Conservation (phyloP, 129 eudicot species). For the Artemisia argyi region DNA sequence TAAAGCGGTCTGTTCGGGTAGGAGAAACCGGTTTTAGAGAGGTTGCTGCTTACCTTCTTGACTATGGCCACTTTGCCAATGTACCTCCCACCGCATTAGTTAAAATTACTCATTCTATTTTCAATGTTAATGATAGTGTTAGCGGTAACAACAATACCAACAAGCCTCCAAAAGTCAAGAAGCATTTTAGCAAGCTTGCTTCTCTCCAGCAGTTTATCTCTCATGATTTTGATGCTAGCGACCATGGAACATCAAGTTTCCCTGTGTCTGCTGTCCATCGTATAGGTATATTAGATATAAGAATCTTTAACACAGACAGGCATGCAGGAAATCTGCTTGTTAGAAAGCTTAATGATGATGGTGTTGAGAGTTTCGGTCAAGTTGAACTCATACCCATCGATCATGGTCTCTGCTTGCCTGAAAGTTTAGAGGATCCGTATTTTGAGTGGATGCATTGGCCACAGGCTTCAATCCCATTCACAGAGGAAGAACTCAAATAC, state of each 20-base stretch:
- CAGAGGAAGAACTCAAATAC: slow-evolving; percentile 84
- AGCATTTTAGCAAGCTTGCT: slow-evolving; percentile 82
- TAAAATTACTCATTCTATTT: slow-evolving; percentile 81
- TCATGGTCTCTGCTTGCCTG: slow-evolving; percentile 93
- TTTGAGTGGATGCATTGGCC: slow-evolving; percentile 99
- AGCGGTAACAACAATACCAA: slow-evolving; percentile 35
- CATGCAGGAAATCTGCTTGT: slow-evolving; percentile 86
- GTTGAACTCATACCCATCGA: slow-evolving; percentile 95
- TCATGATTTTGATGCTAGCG: slow-evolving; percentile 96
- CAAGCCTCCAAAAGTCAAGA: slow-evolving; percentile 42
- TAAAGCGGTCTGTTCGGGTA: slow-evolving; percentile 77
- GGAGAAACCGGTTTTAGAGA: slow-evolving; percentile 91
- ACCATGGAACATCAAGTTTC: slow-evolving; percentile 86
- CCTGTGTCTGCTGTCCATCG: slow-evolving; percentile 89
- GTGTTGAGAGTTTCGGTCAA: slow-evolving; percentile 61
- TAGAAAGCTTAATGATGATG: slow-evolving; percentile 51
- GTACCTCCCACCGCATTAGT: slow-evolving; percentile 94
- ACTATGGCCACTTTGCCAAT: slow-evolving; percentile 69
- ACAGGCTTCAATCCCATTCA: slow-evolving; percentile 89
- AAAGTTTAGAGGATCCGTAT: slow-evolving; percentile 85
- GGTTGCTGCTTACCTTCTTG: slow-evolving; percentile 88
- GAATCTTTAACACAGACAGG: slow-evolving; percentile 85
- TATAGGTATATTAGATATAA: slow-evolving; percentile 77
- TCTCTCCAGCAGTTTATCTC: slow-evolving; percentile 77
- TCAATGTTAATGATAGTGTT: slow-evolving; percentile 73